A percentile compares a stretch with the other conserved stretches of the same genome.
phyloP scores from a whole-genome alignment of 2,329 filamentous ascomycete genomes.

The Neofusicoccum umdonicola region DNA sequence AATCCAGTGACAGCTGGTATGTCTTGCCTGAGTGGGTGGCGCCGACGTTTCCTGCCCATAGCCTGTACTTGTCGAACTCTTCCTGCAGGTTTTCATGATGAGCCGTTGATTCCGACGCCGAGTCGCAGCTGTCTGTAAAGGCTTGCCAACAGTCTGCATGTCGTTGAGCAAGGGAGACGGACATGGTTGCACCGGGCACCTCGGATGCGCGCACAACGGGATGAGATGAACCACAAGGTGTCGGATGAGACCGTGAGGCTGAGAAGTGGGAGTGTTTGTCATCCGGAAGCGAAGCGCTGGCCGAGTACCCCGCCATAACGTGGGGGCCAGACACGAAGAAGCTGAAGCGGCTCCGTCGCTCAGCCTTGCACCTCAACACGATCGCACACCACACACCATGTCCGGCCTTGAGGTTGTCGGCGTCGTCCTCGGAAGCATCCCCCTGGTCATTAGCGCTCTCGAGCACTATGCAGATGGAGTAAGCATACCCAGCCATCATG shows the following conservation, averaged over 20 bases:
- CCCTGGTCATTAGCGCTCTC: slow-evolving; percentile 19
- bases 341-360: not conserved
- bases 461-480: slow-evolving; percentile 20
- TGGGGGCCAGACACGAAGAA: not conserved
- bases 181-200: not conserved
- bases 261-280: not conserved
- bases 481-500: not conserved
- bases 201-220: no score
- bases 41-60: slow-evolving; percentile 24
- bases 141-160: slow-evolving; percentile 6
- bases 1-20: slow-evolving; percentile 22
- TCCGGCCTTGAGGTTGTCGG: slow-evolving; percentile 22
- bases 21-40: slow-evolving; percentile 17
- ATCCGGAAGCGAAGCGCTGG: not conserved
- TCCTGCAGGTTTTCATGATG: slow-evolving; percentile 9
- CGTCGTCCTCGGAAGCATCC: slow-evolving; percentile 22
- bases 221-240: not conserved
- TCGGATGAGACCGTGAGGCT: not conserved
- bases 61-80: slow-evolving; percentile 21
- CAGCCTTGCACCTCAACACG: not conserved
- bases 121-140: not conserved
- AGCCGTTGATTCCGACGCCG: not conserved
- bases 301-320: not conserved
- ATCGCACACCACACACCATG: slow-evolving; percentile 6
- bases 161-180: not conserved